These are phyloP conservation scores for Plasmodium berghei DNA, from an alignment of 169 alveolate genomes.

Conservation along the genomic window DNA sequence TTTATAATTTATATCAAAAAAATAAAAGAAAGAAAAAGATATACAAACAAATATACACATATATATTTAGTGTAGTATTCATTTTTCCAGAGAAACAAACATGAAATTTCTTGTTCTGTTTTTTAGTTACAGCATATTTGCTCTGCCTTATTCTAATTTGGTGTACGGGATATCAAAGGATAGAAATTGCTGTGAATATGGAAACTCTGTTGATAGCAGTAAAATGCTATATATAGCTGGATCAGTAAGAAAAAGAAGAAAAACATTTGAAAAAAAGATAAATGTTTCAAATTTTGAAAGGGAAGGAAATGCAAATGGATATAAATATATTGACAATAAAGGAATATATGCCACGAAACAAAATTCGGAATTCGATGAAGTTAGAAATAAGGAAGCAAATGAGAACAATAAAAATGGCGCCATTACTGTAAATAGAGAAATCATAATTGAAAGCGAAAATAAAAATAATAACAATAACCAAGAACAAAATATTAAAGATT, in stretches of 20 bases:
- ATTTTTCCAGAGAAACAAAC: too few relatives aligned
- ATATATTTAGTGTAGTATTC: too few relatives aligned
- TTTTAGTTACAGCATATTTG: too few relatives aligned
- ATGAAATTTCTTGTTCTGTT: too few relatives aligned
- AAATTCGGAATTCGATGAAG: background rate
- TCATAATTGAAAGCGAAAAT: background rate
- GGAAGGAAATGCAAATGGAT: background rate
- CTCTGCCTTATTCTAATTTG: background rate
- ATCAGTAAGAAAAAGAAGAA: background rate
- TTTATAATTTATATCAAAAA: too few relatives aligned
- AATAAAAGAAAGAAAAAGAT: too few relatives aligned
- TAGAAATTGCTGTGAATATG: background rate
- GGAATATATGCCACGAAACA: background rate
- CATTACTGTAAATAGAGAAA: background rate
- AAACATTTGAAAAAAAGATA: background rate
- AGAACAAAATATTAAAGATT: background rate
- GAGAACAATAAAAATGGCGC: background rate
- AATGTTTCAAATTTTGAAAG: background rate
- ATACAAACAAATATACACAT: too few relatives aligned
- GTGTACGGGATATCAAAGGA: background rate
- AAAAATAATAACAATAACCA: background rate
- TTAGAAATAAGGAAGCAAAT: background rate
- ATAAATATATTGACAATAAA: background rate
- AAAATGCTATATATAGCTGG: slow-evolving; percentile 2
- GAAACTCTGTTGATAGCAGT: background rate